Base-by-base conservation (phyloP, 1,284 basidiomycete species). In the Mycena sp. region DNA sequence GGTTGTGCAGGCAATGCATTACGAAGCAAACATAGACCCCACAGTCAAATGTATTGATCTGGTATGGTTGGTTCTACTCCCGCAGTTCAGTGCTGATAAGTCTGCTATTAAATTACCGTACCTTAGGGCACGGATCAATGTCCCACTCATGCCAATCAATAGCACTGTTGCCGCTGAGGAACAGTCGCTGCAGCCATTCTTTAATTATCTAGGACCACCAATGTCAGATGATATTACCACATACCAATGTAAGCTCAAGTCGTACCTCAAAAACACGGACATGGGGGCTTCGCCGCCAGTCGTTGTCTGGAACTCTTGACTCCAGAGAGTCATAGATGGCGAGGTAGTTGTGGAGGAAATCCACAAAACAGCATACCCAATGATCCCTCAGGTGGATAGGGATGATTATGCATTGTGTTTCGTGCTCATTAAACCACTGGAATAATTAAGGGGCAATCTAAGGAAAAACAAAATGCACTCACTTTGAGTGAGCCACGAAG, bases 321-420 rank as follows among this genome's bases (percentile, higher is more conserved):
- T 38, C 26, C 52, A n/a, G 32, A 6, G 52, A 54, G 35, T 54
- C 52, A 17, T 43, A 54, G 4, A 54, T n/a, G 6, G 52, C 41
- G 1, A 54, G 12, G 21, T 54, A 35, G 6, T 45, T 32, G 3
- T n/a, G 5, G 16, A 44, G 40, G 23, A 51, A 54, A 26, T 54
- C 52, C 6, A 54, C 29, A 23, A 54, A 54, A n/a, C 38, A 26
- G 41, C 52, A 54, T 16, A 54, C 43, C 52, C 52, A 54, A 54
- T 54, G 52, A 3, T 14, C 1, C 11, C 40, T 26, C 5, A 54
- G 21, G 44, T 54, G 41, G 17, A 54, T 54, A 3, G 52, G 41
- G 11, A 54, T n/a, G 16, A 54, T 35, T 1, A 44, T 35, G 10
- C n/a, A 25, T 2, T 41, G 52, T 2, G 52, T 54, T 19, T 54